Base-by-base conservation (phyloP, 768 basidiomycete genomes). In the Lanmaoa pseudosensibilis region DNA sequence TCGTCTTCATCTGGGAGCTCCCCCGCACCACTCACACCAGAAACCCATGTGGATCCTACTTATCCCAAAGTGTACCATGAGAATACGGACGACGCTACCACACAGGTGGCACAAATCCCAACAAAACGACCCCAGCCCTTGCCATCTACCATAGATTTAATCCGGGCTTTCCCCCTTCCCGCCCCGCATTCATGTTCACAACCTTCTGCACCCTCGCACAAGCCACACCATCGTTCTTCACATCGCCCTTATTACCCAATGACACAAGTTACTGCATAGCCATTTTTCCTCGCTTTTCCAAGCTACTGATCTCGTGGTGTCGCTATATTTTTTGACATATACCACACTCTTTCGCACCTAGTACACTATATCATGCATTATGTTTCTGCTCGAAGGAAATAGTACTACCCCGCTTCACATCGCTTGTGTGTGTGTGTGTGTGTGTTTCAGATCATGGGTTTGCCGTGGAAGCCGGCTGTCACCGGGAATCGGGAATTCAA, bases 91-190 rank as follows among this genome's bases (percentile, higher is more conserved):
- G 68, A 73, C 2, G 51, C 65, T 4, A 68, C 68, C 37, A 69
- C 71, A 13, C 69, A 63, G 12, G 64, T 67, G 36, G 62, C 66
- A 11, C 67, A 69, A 9, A 15, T 54, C 2, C 49, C 65, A 13
- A 27, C 63, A 7, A 70, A 72, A 25, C 72, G 55, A 40, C 55
- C 71, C 16, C 65, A 71, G 33, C 50, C 57, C 11, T 8, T 56
- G 23, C 25, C 65, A n/a, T 68, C 77, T 19, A 73, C 75, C 8
- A 68, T 75, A 43, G 81, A 83, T 1, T 59, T 82, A 4, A 73
- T 82, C 27, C 73, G 75, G 47, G 70, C 80, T 16, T 83, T 83
- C 48, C 81, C 81, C 27, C 63, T 83, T 57, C 80, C 81, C 13
- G 53, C 74, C 37, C 66, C 74, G 27, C 69, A 63, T 47, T 54